These are phyloP conservation scores for Tulasnella sp. DNA, from an alignment of 768 basidiomycete species.

Conservation along the genomic window DNA sequence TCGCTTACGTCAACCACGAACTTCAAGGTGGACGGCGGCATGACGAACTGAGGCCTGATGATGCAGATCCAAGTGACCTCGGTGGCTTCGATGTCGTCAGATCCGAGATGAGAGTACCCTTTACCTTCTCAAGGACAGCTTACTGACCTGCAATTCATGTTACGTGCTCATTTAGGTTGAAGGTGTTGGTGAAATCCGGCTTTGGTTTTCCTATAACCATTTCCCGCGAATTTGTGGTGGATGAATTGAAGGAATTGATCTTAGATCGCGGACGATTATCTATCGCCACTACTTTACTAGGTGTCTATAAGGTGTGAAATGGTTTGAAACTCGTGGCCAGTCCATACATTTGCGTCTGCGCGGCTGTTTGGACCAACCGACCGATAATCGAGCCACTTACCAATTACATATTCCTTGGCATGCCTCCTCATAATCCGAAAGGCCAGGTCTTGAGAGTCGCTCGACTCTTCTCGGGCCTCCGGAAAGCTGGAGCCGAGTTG, in stretches of 20 bases:
- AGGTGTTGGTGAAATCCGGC: too few relatives aligned
- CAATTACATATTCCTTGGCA: too few relatives aligned
- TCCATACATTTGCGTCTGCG: neutral
- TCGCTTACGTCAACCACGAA: neutral
- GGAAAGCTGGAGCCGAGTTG: neutral
- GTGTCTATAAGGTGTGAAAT: too few relatives aligned
- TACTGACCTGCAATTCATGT: neutral
- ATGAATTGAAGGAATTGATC: too few relatives aligned
- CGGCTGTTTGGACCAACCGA: neutral
- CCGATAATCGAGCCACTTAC: neutral
- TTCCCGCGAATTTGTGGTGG: too few relatives aligned
- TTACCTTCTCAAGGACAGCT: neutral
- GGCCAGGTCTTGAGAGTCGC: neutral
- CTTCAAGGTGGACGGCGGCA: conserved; percentile 63
- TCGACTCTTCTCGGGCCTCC: neutral
- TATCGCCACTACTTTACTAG: too few relatives aligned
- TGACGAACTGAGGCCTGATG: conserved; percentile 86
- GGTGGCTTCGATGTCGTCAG: conserved; percentile 87
- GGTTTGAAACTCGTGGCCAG: too few relatives aligned
- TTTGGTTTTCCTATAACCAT: too few relatives aligned
- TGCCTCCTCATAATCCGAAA: too few relatives aligned
- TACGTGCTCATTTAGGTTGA: conserved; percentile 49
- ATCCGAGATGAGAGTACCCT: conserved; percentile 68
- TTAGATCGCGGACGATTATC: too few relatives aligned
- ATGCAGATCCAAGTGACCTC: conserved; percentile 78